These are phyloP conservation scores for Suillus discolor DNA, from an alignment of 768 basidiomycete genomes.

Conservation along the genomic window DNA sequence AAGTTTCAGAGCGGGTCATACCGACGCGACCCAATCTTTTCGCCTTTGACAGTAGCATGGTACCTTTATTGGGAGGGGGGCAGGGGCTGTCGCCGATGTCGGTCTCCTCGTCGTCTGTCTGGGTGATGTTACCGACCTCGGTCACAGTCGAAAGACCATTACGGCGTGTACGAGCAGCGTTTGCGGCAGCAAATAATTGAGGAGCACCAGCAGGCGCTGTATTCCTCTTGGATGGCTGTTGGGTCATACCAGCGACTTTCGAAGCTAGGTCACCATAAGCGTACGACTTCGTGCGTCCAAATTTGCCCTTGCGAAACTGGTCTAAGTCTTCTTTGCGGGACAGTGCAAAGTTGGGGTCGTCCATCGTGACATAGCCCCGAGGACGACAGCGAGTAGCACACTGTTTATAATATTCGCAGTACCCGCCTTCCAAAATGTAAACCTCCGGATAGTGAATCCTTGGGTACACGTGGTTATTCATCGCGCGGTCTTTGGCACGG, in stretches of 20 bases:
- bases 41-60: constrained; percentile 46
- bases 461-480: constrained; percentile 90
- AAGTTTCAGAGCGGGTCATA: constrained; percentile 68
- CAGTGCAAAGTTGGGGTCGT: constrained; percentile 81
- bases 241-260: constrained; percentile 39
- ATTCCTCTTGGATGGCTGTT: constrained; percentile 61
- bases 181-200: constrained; percentile 68
- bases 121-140: constrained; percentile 64
- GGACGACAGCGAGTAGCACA: constrained; percentile 77
- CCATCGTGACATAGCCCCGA: constrained; percentile 88
- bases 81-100: constrained; percentile 89
- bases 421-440: constrained; percentile 96
- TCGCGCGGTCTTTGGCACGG: constrained; percentile 83
- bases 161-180: constrained; percentile 66
- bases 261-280: constrained; percentile 79
- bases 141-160: constrained; percentile 62
- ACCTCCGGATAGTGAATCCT: constrained; percentile 95
- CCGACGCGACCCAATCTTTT: constrained; percentile 56
- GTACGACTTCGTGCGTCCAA: constrained; percentile 89
- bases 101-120: constrained; percentile 74
- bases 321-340: constrained; percentile 87
- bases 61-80: constrained; percentile 69
- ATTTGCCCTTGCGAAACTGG: constrained; percentile 88
- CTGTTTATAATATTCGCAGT: constrained; percentile 81
- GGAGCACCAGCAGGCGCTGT: constrained; percentile 59